phyloP scores from a whole-genome alignment of 164 flowering plant species.

The Tinospora cordifolia region DNA sequence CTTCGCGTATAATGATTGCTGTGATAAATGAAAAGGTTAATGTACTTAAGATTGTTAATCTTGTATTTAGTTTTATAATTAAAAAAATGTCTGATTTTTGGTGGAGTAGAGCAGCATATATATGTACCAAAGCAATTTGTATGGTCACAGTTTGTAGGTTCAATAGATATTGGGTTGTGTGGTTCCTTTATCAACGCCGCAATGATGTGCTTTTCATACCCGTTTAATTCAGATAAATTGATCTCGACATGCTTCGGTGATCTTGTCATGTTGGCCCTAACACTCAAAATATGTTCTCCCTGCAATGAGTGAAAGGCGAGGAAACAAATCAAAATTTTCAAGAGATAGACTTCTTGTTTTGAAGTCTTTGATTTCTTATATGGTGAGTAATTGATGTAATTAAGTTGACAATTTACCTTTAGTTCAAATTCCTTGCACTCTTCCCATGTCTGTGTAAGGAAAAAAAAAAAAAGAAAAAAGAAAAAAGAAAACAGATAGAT shows the following conservation, averaged over 20 bases:
- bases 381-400: neutral
- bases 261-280: constrained; percentile 36
- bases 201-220: constrained; percentile 61
- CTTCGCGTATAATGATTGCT: constrained; percentile 51
- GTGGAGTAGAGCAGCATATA: constrained; percentile 1
- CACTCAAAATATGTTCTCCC: constrained; percentile 43
- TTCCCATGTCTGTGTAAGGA: constrained; percentile 33
- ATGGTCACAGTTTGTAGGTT: constrained; percentile 15
- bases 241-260: constrained; percentile 54
- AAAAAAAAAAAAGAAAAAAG: neutral
- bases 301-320: constrained; percentile 13
- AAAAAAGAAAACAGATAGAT: neutral
- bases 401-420: constrained; percentile 32
- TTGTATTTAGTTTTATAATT: neutral
- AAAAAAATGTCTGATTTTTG: neutral
- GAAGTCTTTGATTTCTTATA: neutral
- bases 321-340: neutral
- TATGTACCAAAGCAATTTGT: constrained; percentile 37
- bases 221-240: constrained; percentile 48
- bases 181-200: constrained; percentile 46
- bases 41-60: neutral
- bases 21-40: constrained; percentile 12
- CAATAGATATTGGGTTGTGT: constrained; percentile 10
- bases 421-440: constrained; percentile 35
- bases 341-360: neutral